Evolutionary conservation across 352 stramenopile species (phyloP).

Genomic region (Pythium brachiatum): DNA sequence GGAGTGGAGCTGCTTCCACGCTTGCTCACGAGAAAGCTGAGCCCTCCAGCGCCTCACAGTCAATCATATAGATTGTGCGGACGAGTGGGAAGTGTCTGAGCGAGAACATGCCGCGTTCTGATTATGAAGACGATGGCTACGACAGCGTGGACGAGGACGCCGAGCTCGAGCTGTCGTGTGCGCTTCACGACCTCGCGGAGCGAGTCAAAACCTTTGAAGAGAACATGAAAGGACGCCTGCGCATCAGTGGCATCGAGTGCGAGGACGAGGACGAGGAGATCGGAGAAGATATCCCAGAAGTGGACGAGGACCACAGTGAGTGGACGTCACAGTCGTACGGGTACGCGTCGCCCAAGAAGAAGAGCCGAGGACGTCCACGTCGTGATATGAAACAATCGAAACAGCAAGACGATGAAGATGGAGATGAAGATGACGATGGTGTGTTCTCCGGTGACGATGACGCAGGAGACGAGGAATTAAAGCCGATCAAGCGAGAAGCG

Average conservation of each 20-base stretch:
- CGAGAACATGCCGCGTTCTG: slow-evolving; percentile 22
- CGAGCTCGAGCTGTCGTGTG: slow-evolving; percentile 73
- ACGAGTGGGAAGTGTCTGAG: not conserved
- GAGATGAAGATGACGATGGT: slow-evolving; percentile 29
- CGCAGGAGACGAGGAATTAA: slow-evolving; percentile 33
- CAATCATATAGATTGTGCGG: not conserved
- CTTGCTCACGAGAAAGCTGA: not conserved
- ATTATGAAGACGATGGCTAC: slow-evolving; percentile 41
- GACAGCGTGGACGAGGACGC: slow-evolving; percentile 68
- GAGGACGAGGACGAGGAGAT: slow-evolving; percentile 56
- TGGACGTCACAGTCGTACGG: slow-evolving; percentile 1
- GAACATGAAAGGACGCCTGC: slow-evolving; percentile 65
- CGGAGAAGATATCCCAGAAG: slow-evolving; percentile 58
- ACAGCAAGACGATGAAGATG: slow-evolving; percentile 29
- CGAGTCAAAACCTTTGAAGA: slow-evolving; percentile 67
- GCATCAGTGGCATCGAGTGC: slow-evolving; percentile 21
- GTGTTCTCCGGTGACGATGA: slow-evolving; percentile 34
- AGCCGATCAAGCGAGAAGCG: slow-evolving; percentile 7
- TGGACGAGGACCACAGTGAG: slow-evolving; percentile 27
- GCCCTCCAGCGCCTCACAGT: not conserved
- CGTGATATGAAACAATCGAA: slow-evolving; percentile 29
- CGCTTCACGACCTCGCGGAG: slow-evolving; percentile 61
- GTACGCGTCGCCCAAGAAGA: slow-evolving; percentile 35
- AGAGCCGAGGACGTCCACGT: slow-evolving; percentile 5
- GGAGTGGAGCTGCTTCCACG: not conserved